Evolutionary conservation across 352 stramenopile genomes (phyloP).

Genomic region (Pythium chondricola): DNA sequence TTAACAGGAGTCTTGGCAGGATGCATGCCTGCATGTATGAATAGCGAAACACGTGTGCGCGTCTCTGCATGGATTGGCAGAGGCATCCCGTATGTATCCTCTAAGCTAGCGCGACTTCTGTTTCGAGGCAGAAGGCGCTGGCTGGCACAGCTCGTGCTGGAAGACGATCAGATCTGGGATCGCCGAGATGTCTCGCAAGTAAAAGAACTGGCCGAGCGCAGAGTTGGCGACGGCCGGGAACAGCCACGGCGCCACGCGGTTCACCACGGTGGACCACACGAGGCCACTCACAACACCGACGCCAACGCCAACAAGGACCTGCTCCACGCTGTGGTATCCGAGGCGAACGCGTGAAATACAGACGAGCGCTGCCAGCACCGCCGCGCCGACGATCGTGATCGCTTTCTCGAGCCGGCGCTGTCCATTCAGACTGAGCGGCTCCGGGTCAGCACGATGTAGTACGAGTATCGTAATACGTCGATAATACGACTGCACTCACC

Average conservation of each 20-base stretch:
- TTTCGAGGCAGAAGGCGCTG: neutral
- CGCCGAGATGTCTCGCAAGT: conserved; percentile 63
- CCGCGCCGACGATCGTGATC: conserved; percentile 43
- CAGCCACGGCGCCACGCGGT: conserved; percentile 28
- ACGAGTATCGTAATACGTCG: neutral
- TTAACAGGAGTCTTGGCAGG: too few relatives aligned
- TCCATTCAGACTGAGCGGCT: conserved; percentile 22
- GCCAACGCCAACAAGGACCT: conserved; percentile 49
- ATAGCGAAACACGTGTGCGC: too few relatives aligned
- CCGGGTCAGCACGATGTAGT: neutral
- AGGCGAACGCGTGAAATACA: conserved; percentile 72
- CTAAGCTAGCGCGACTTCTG: conserved; percentile 1
- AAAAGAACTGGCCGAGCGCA: conserved; percentile 47
- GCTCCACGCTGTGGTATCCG: conserved; percentile 72
- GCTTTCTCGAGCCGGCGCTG: conserved; percentile 51
- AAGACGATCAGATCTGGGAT: conserved; percentile 77
- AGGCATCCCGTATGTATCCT: too few relatives aligned
- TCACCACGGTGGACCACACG: conserved; percentile 44
- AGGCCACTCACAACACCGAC: conserved; percentile 41
- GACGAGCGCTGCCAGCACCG: conserved; percentile 44
- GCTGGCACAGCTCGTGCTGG: conserved; percentile 55
- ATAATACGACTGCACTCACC: conserved; percentile 20
- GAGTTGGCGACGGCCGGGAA: conserved; percentile 54
- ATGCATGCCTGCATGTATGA: too few relatives aligned
- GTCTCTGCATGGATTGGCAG: too few relatives aligned